Base-by-base conservation (phyloP, 208 protist species). In the Acanthamoeba rhysodes region DNA sequence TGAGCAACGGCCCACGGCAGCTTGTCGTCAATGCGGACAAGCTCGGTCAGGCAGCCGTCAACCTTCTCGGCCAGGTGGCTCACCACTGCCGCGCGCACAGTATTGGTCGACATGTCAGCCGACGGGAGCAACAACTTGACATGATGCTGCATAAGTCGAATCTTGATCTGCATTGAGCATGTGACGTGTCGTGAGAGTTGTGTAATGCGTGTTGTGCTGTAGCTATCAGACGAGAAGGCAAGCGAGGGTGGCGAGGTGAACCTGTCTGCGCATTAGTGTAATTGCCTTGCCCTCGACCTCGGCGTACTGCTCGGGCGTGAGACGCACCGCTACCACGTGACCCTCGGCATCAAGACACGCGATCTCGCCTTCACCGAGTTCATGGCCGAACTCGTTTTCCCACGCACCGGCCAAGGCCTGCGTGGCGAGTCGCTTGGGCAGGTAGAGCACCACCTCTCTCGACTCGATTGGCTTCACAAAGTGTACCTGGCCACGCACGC, bases 61-160 rank as follows among this genome's bases (percentile, higher is more conserved):
- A 2, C 72, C 29, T 29, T 34, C 32, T 82, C 37, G 18, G 27
- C 72, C 72, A 82, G 41, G 37, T 50, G 22, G 20, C 6, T 53
- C 27, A 14, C 41, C 37, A 82, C 34, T 20, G 72, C 29, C 37
- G 0, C 20, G 6, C 37, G 72, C 20, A 82, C 72, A 10, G 72
- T 50, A 4, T 55, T 20, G 22, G 41, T 82, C 10, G 72, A 50
- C 18, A 82, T 82, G 72, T 53, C 37, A 2, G 37, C 72, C 2
- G 72, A 82, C 8, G 72, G 72, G 0, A 82, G 72, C 8, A 82
- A 20, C 24, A 82, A 27, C 72, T 82, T 82, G 72, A 82, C 72
- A 4, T 53, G 32, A 50, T 82, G 34, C 24, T 82, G 32, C 41
- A 82, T 10, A 20, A n/a, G 32, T 20, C 32, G 16, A 22, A 50